Conservation (phyloP, 257 asterid genomes). For the Lycium ferocissimum region DNA sequence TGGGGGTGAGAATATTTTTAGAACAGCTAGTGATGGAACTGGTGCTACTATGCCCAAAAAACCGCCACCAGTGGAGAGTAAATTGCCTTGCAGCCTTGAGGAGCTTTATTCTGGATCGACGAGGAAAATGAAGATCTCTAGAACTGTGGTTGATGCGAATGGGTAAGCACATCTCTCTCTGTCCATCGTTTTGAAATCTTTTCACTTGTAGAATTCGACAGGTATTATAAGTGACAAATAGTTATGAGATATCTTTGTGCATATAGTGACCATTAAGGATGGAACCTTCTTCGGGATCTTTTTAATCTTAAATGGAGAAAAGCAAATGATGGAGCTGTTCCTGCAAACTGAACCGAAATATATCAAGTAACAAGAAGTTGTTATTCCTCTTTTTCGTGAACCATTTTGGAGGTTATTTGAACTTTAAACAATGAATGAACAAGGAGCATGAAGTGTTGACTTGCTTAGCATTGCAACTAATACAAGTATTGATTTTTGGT, state of each 20-base stretch:
- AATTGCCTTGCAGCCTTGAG: conserved; percentile 78
- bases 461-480: background rate
- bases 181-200: background rate
- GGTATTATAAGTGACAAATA: background rate
- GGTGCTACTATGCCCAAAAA: conserved; percentile 62
- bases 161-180: conserved; percentile 49
- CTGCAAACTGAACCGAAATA: too few species aligned
- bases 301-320: too few species aligned
- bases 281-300: background rate
- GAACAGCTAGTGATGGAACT: conserved; percentile 53
- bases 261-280: background rate
- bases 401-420: too few species aligned
- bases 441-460: background rate
- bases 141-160: conserved; percentile 64
- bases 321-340: background rate
- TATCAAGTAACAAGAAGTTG: background rate
- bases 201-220: background rate
- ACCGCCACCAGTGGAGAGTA: conserved; percentile 84
- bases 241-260: background rate
- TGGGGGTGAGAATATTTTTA: conserved; percentile 26
- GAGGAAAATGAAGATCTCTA: conserved; percentile 86
- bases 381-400: background rate
- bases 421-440: background rate
- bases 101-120: conserved; percentile 87
- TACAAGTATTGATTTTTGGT: background rate